These are phyloP conservation scores for Cladophialophora bantiana DNA, from an alignment of 2,329 filamentous ascomycete genomes.

Conservation along the genomic window DNA sequence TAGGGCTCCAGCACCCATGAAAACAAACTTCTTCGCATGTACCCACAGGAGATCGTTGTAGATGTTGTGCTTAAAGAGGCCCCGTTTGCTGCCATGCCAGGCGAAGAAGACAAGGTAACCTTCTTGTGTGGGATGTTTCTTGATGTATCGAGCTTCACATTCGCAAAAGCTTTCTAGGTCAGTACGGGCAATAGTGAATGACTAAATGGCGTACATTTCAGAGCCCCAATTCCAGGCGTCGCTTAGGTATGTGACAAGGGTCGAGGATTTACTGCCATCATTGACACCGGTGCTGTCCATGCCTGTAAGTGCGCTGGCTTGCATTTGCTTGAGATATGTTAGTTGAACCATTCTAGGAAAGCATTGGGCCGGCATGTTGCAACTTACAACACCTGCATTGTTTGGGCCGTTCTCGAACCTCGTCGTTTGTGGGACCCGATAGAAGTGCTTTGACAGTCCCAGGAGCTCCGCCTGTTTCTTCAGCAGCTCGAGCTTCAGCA, in stretches of 20 bases:
- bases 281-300: constrained; percentile 25
- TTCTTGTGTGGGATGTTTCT: constrained; percentile 11
- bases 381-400: constrained; percentile 14
- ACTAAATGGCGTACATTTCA: constrained; percentile 8
- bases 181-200: not conserved
- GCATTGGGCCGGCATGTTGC: not conserved
- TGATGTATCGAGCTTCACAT: constrained; percentile 20
- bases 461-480: constrained; percentile 17
- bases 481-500: constrained; percentile 16
- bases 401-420: constrained; percentile 21
- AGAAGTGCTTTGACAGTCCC: constrained; percentile 14
- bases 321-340: constrained; percentile 16
- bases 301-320: constrained; percentile 21
- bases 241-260: constrained; percentile 17
- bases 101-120: constrained; percentile 22
- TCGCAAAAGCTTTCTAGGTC: constrained; percentile 19
- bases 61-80: constrained; percentile 16
- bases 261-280: constrained; percentile 16
- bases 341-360: not conserved
- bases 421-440: constrained; percentile 22
- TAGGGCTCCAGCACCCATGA: constrained; percentile 22
- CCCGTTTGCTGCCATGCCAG: constrained; percentile 18
- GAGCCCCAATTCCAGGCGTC: constrained; percentile 27
- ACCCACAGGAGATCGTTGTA: constrained; percentile 22
- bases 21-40: constrained; percentile 19